phyloP scores from a whole-genome alignment of 2,329 filamentous ascomycete genomes.

The Magnaporthales sp. region DNA sequence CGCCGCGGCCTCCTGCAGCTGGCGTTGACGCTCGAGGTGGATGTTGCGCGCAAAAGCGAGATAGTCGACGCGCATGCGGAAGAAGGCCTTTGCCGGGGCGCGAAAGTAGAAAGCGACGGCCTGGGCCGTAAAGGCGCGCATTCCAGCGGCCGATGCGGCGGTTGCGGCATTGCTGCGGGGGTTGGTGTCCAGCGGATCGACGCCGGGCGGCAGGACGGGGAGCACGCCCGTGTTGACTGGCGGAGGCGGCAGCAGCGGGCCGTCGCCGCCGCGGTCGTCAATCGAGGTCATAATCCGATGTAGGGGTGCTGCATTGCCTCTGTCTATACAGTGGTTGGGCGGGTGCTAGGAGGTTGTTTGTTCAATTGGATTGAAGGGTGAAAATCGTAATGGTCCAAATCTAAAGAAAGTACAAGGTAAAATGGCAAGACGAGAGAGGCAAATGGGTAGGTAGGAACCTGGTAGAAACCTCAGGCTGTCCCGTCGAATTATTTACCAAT shows the following conservation, averaged over 20 bases:
- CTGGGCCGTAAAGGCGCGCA: slow-evolving; percentile 75
- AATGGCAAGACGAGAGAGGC: too few species aligned
- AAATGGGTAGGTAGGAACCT: too few species aligned
- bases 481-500: background rate
- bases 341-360: too few species aligned
- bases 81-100: slow-evolving; percentile 86
- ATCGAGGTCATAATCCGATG: background rate
- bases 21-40: slow-evolving; percentile 28
- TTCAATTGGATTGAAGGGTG: background rate
- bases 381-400: too few species aligned
- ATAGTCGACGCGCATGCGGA: slow-evolving; percentile 83
- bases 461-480: background rate
- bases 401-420: too few species aligned
- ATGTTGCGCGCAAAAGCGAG: slow-evolving; percentile 48
- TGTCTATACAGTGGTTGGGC: background rate
- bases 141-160: slow-evolving; percentile 77
- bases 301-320: background rate
- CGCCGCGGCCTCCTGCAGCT: slow-evolving; percentile 11
- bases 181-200: slow-evolving; percentile 32
- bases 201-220: slow-evolving; percentile 31
- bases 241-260: background rate
- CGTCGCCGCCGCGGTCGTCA: background rate
- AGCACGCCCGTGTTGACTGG: slow-evolving; percentile 26
- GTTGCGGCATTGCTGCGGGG: slow-evolving; percentile 48
- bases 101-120: slow-evolving; percentile 86